Evolutionary conservation across 2,329 filamentous ascomycete species (phyloP), one percentile per base, ranked within the genome.

Genomic region (Ramichloridium luteum): DNA sequence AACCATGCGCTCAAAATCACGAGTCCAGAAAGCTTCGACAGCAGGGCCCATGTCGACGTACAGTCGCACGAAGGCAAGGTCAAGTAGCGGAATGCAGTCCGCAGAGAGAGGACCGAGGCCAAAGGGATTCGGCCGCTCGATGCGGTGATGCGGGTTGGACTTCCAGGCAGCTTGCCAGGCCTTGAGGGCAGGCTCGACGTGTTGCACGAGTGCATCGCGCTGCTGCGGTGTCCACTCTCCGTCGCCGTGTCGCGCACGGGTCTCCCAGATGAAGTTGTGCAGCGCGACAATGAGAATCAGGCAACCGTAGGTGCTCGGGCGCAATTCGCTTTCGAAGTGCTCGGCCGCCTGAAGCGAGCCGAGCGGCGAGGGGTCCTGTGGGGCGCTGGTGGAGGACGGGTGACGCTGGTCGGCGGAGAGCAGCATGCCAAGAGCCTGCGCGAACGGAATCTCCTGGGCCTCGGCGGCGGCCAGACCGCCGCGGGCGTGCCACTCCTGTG

Each of bases 231-330:
- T 93, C 88, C 88, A 94, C 29, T 84, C 68, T 40, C 84, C 78
- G 46, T 81, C 85, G 46, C 86, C 78, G 46, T 94, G 86, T 31
- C 85, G 70, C 57, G 93, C 86, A 14, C 88, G 72, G 0, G 86
- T 94, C 58, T 96, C 88, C 90, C 90, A 96, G 27, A 96, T 94
- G 56, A 93, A 94, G 47, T 94, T 94, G 60, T 96, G 90, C 14
- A 96, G 66, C 3, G 90, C 86, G 51, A 93, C 88, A 53, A 96
- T 94, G 40, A 98, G 62, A 4, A 94, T 71, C 16, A 94, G 66
- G 53, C 85, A 93, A 6, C 88, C 90, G 54, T 93, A 93, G 0
- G 85, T 86, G 58, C 88, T 94, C 0, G 85, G 84, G 43, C 72
- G 74, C 28, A 90, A 64, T 18, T 83, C 75, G 32, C 65, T 74